Evolutionary conservation across 1,284 basidiomycete genomes (phyloP), one percentile per base, ranked within the genome.

Genomic region (Cerrena zonata): DNA sequence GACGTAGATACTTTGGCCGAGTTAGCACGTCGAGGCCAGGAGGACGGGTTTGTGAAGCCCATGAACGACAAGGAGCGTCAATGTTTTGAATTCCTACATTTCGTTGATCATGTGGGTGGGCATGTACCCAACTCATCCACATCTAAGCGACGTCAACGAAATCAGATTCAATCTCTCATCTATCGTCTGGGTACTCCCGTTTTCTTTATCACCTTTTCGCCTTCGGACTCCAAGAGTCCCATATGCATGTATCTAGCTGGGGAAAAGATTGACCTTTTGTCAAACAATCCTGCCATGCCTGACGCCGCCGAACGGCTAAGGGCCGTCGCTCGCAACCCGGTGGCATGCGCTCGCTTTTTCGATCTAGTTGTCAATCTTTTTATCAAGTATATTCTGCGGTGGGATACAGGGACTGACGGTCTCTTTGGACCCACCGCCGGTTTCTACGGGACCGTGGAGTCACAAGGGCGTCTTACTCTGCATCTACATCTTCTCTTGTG

Each of bases 151-250:
- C 2, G 42, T 2, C 53, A 51, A 47, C 36, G 66, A 21, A 67
- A 67, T 55, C 65, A 74, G 48, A 66, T 73, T 2, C 69, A 68
- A 68, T 65, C 69, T 2, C 42, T 73, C 3, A 68, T 66, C 13
- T 55, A 52, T 7, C 57, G 57, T 44, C 15, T 52, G 18, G 68
- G 70, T 24, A 60, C 68, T 3, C 69, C 69, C 0, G 55, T 56
- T 0, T 71, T 67, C 65, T 72, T 64, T 51, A 68, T 72, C 39
- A 41, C 39, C 7, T 41, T n/a, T 41, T 5, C 21, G 7, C 18
- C 21, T 41, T 41, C 7, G 7, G 21, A 41, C 39, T 41, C 18
- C 18, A 41, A 41, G 39, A 41, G 21, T 41, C 39, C 39, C 15
- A 41, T 41, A 7, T 41, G 39, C 18, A 7, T 41, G 39, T 41